These are phyloP conservation scores for Magnolia officinalis DNA, from an alignment of 164 flowering plant genomes.

Conservation along the genomic window DNA sequence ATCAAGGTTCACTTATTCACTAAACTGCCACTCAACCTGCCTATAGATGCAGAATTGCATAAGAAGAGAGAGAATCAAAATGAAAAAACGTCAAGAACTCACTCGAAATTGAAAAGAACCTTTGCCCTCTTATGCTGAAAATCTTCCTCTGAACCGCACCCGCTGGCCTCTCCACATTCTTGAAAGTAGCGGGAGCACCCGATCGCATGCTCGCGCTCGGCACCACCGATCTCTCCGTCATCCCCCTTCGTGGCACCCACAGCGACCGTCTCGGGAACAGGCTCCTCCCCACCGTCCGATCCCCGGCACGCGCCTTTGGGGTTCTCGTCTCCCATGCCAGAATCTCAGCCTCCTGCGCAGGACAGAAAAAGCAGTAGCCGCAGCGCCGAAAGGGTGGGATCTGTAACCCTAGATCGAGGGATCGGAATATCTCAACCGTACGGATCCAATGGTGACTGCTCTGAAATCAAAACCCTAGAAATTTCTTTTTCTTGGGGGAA, in stretches of 20 bases:
- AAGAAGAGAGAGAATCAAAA: background rate
- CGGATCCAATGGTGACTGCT: too few species aligned
- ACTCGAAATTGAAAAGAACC: slow-evolving; percentile 49
- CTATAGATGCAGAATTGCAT: too few species aligned
- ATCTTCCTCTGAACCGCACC: slow-evolving; percentile 29
- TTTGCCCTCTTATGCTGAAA: slow-evolving; percentile 66
- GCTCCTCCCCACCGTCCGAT: too few species aligned
- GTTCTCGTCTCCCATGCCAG: background rate
- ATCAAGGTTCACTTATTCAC: background rate
- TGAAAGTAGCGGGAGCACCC: slow-evolving; percentile 21
- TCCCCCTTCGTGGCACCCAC: slow-evolving; percentile 1
- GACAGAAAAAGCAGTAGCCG: too few species aligned
- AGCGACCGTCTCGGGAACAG: background rate
- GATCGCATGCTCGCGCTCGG: slow-evolving; percentile 14
- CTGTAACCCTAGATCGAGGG: too few species aligned
- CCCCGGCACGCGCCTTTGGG: background rate
- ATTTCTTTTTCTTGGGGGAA: too few species aligned
- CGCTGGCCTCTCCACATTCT: slow-evolving; percentile 16
- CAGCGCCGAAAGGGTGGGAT: too few species aligned
- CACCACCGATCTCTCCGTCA: slow-evolving; percentile 14
- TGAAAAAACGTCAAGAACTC: slow-evolving; percentile 17
- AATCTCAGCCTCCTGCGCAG: background rate
- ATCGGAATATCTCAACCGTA: too few species aligned
- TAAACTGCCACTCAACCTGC: too few species aligned
- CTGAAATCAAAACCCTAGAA: too few species aligned